A percentile compares a stretch with the other conserved stretches of the same genome.
These are phyloP conservation scores for Cutaneotrichosporon sp. DNA, from an alignment of 1,284 basidiomycete genomes.

Conservation along the genomic window DNA sequence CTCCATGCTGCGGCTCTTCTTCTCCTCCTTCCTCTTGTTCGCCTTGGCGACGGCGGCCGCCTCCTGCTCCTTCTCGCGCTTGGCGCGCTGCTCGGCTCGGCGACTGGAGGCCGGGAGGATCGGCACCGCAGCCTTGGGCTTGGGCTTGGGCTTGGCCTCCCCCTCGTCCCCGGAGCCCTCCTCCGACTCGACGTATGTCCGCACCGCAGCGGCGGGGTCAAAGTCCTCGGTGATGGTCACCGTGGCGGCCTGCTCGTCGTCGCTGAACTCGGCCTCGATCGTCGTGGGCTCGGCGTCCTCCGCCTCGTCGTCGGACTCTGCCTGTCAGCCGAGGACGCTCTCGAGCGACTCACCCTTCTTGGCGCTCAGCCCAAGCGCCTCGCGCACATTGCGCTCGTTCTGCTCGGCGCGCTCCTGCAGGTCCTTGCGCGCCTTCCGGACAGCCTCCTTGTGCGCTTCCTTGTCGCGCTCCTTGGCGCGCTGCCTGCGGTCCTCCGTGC, in stretches of 20 bases:
- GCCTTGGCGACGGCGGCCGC: slow-evolving; percentile 17
- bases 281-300: slow-evolving; percentile 24
- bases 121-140: slow-evolving; percentile 27
- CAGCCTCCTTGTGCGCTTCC: slow-evolving; percentile 47
- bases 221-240: slow-evolving; percentile 55
- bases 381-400: slow-evolving; percentile 48
- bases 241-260: slow-evolving; percentile 52
- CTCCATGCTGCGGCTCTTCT: slow-evolving; percentile 38
- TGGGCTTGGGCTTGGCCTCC: slow-evolving; percentile 7
- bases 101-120: slow-evolving; percentile 45
- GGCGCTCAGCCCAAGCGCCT: slow-evolving; percentile 49
- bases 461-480: slow-evolving; percentile 52
- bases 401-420: slow-evolving; percentile 44
- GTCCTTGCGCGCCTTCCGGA: slow-evolving; percentile 49
- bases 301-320: slow-evolving; percentile 16
- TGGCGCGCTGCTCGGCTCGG: slow-evolving; percentile 35
- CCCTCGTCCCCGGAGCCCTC: neutral
- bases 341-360: slow-evolving; percentile 24
- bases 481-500: slow-evolving; percentile 46
- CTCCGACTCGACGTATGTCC: slow-evolving; percentile 8
- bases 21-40: slow-evolving; percentile 26
- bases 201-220: slow-evolving; percentile 30
- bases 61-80: slow-evolving; percentile 16
- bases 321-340: neutral
- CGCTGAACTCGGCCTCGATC: slow-evolving; percentile 47